Evolutionary conservation across 805 yeast genomes (phyloP).

Genomic region (Yarrowia yakushimensis): DNA sequence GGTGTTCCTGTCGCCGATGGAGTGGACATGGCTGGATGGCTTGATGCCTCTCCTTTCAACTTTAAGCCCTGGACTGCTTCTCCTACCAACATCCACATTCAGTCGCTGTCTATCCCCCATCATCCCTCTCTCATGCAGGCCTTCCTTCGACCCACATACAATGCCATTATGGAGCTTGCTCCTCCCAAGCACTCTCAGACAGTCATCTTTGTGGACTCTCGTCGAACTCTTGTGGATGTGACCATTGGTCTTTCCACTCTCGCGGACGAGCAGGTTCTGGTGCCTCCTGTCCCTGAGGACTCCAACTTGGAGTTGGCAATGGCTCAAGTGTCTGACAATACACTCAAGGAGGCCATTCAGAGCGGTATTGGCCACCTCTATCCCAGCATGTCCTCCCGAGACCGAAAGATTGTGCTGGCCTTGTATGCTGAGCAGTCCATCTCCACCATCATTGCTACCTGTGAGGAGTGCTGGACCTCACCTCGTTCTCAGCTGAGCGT

Average conservation of each 20-base stretch:
- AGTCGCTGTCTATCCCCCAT: conserved; percentile 45
- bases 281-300: conserved; percentile 43
- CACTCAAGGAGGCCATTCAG: conserved; percentile 44
- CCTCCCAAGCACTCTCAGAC: conserved; percentile 30
- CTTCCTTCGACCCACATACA: conserved; percentile 49
- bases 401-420: conserved; percentile 52
- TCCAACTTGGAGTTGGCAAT: conserved; percentile 44
- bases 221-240: conserved; percentile 54
- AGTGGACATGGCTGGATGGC: conserved; percentile 79
- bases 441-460: conserved; percentile 56
- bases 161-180: conserved; percentile 41
- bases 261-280: conserved; percentile 35
- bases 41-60: conserved; percentile 71
- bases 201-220: conserved; percentile 55
- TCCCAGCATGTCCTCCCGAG: conserved; percentile 53
- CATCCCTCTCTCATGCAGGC: conserved; percentile 51
- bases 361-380: conserved; percentile 66
- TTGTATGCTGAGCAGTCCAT: conserved; percentile 52
- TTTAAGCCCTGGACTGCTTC: conserved; percentile 58
- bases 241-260: conserved; percentile 45
- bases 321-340: conserved; percentile 46
- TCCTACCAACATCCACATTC: conserved; percentile 57
- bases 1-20: conserved; percentile 69
- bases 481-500: conserved; percentile 57
- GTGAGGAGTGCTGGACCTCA: conserved; percentile 49